Evolutionary conservation across 805 yeast genomes (phyloP), one percentile per base, ranked within the genome.

Genomic region (Kazachstania martiniae): DNA sequence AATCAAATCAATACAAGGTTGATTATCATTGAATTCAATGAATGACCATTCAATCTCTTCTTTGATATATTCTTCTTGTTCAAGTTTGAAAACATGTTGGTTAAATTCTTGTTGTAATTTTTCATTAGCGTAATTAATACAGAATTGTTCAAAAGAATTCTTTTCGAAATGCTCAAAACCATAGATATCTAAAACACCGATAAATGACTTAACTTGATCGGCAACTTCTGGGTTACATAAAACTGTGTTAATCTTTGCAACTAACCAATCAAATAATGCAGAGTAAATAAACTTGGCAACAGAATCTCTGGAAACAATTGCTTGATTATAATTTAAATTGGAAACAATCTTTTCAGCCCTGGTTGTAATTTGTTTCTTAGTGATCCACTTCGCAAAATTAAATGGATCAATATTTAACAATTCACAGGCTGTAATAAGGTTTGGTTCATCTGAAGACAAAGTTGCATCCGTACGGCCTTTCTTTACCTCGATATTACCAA

Each of bases 41-140:
- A 89, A 89, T 8, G 89, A 79, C 96, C 97, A 89, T 56, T 87
- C 91, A 42, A 89, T 87, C 51, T 87, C 81, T 62, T 89, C 97
- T 38, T 72, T 74, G 33, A 86, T 70, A 54, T 89, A 89, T 54
- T 91, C 96, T 51, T 87, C 95, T 65, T 91, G 97, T 56, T 89
- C 98, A 40, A 91, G 70, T 55, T 89, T 89, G 72, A 89, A 89
- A 33, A 89, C 96, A 51, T 89, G 96, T 63, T 86, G 96, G 50
- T 87, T 89, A 61, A 89, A 89, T 58, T 89, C 96, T 60, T 89
- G 97, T 61, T 89, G 97, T 47, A 89, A 69, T 61, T 89, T 89
- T 63, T 89, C 98, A 60, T 87, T 87, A 28, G 96, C 95, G 57
- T 87, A 87, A 58, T 87, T 87, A 61, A 87, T 87, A 65, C 98